Base-by-base conservation (phyloP, 73 alveolate genomes). In the Effrenium voratum region DNA sequence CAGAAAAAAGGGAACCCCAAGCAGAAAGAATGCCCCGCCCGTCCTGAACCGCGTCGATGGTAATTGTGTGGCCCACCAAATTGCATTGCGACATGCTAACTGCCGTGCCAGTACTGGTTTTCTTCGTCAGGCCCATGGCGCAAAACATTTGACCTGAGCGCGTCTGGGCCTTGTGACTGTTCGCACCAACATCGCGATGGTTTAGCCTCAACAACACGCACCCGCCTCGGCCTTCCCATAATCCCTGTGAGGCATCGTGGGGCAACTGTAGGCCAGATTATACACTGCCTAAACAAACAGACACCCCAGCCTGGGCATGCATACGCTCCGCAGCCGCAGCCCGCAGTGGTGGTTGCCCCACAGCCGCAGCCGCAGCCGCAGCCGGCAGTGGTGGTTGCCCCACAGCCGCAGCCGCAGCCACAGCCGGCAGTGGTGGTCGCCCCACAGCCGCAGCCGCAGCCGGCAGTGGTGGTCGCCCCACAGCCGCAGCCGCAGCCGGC, bases 31-130 rank as follows among this genome's bases (percentile, higher is more conserved):
- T n/a, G n/a, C n/a, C n/a, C n/a, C n/a, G n/a, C n/a, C n/a, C 0
- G 55, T 84, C 93, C 93, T 88, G 96, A 85, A 66, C 66, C 38
- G 43, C 86, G 36, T 88, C 96, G 60, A 88, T 88, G 86, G 76
- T 52, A 63, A 88, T 88, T 59, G 36, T 19, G 73, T 43, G 59
- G 45, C 63, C 83, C 19, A 13, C 15, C 52, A 40, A 24, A 40
- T 86, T 86, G 94, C 94, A 86, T 40, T 86, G 96, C 75, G 96
- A 88, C 57, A 88, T 40, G 45, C 96, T 88, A 52, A 88, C 86
- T 6, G 82, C 66, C 75, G n/a, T 36, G 30, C 46, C 8, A 73
- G 43, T 43, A 50, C 46, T 45, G 47, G 43, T 44, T 15, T 82
- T 28, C 86, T 88, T 72, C 36, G 86, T 73, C 75, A 72, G 40